Evolutionary conservation across 139 green algal species (phyloP), one percentile per base, ranked within the genome.

Genomic region (Coccomyxa sp.): DNA sequence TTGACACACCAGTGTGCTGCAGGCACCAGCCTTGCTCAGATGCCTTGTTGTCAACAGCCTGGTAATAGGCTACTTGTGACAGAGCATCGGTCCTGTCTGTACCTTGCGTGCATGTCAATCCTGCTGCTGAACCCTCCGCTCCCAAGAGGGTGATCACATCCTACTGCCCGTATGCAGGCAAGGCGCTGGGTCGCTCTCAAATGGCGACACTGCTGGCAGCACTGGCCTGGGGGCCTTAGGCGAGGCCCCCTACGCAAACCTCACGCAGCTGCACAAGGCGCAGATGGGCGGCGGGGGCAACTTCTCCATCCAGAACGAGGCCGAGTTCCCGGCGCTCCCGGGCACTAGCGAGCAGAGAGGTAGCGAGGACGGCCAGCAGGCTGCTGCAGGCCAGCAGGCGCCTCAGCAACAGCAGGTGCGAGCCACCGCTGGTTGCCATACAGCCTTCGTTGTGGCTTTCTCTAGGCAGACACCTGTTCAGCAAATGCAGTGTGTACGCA

Each of bases 301-400:
- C 8, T 93, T 93, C 75, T 86, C 77, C 16, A 88, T 93, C 0
- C 82, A 90, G 79, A 89, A 88, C 35, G 89, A 93, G 50, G 85
- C 88, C 24, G 91, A 96, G 40, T 96, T 96, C 68, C 91, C 91
- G 0, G 91, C 91, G 16, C 84, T 96, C 5, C 86, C 86, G 0
- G 88, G 85, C 50, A 41, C 55, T n/a, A 39, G 38, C 22, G 50
- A 68, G 38, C 38, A 38, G 75, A 27, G 73, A 69, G 41, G 73
- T 1, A n/a, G 12, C 1, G 31, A 72, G 35, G 58, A 55, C 39
- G 36, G 38, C n/a, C 36, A 72, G 41, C 37, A 40, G 7, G 69
- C 40, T 37, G 39, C 64, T 54, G 74, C 40, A 27, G 40, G 70
- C 35, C 68, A 39, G n/a, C 55, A 79, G 55, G 54, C 44, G 37